A percentile compares a stretch with the other conserved stretches of the same genome.
Evolutionary conservation across 148 eudicot species (phyloP).

Genomic region (Rhododendron williamsianum): DNA sequence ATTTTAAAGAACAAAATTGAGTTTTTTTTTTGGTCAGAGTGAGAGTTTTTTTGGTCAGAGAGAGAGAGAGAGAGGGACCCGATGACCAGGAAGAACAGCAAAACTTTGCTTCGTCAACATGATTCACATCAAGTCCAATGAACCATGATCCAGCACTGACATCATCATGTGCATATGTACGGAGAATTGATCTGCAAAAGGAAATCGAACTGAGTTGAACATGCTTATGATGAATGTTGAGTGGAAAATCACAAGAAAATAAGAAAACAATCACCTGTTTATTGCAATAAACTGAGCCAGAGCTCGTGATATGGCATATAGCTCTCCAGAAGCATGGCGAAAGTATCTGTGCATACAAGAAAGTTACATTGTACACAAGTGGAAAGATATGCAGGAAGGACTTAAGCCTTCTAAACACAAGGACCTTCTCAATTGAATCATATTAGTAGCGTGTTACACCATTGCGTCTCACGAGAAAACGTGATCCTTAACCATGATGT

Average conservation of each 20-base stretch:
- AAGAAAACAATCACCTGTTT: conserved; percentile 48
- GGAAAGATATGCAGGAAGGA: neutral
- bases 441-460: neutral
- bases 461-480: neutral
- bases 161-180: conserved; percentile 84
- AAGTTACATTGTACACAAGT: conserved; percentile 1
- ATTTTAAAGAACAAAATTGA: neutral
- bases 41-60: neutral
- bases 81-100: conserved; percentile 86
- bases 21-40: neutral
- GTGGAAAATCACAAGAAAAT: neutral
- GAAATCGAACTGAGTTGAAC: neutral
- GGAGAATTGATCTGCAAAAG: conserved; percentile 56
- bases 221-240: neutral
- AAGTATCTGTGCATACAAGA: conserved; percentile 50
- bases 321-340: conserved; percentile 85
- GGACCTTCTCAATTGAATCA: neutral
- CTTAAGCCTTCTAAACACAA: neutral
- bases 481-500: neutral
- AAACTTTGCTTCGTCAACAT: conserved; percentile 73
- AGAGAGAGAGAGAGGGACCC: conserved; percentile 38
- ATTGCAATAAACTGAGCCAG: conserved; percentile 80
- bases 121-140: conserved; percentile 75
- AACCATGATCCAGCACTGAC: conserved; percentile 92
- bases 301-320: conserved; percentile 70